Percentiles rank a stretch among this genome's conserved stretches.
These are phyloP conservation scores for Penicillium diatomitis DNA, from an alignment of 495 filamentous ascomycete genomes.

Conservation along the genomic window DNA sequence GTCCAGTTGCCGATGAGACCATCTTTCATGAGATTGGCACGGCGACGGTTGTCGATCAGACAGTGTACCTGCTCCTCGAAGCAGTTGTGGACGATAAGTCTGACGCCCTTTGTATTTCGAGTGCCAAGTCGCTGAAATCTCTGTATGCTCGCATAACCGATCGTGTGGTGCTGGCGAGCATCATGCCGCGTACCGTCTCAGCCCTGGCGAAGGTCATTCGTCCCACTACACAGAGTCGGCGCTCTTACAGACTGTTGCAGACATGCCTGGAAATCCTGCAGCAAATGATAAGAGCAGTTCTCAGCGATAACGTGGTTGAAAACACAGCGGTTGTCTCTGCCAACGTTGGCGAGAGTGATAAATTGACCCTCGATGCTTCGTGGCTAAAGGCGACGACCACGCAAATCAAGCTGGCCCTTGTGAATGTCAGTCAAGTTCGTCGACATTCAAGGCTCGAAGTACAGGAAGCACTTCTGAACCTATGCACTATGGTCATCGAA, in stretches of 20 bases:
- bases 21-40: constrained; percentile 46
- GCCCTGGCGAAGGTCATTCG: constrained; percentile 66
- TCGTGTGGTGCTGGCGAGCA: constrained; percentile 62
- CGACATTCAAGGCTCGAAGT: constrained; percentile 66
- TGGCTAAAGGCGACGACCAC: constrained; percentile 77
- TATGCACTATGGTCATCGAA: constrained; percentile 68
- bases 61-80: constrained; percentile 72
- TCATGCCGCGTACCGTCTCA: constrained; percentile 85
- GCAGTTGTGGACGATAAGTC: constrained; percentile 51
- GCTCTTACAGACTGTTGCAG: constrained; percentile 55
- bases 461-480: constrained; percentile 50
- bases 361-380: constrained; percentile 37
- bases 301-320: constrained; percentile 46
- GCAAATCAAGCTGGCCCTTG: constrained; percentile 79
- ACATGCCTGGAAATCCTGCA: constrained; percentile 51
- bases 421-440: constrained; percentile 68
- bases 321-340: constrained; percentile 7
- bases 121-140: constrained; percentile 52
- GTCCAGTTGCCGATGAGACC: constrained; percentile 41
- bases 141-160: constrained; percentile 57
- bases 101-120: constrained; percentile 54
- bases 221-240: constrained; percentile 53
- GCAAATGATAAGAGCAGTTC: constrained; percentile 48
- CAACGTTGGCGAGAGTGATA: constrained; percentile 26
- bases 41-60: constrained; percentile 68